Percentiles rank a stretch among this genome's conserved stretches.
phyloP scores from a whole-genome alignment of 2,329 filamentous ascomycete species.

The Onygena corvina region DNA sequence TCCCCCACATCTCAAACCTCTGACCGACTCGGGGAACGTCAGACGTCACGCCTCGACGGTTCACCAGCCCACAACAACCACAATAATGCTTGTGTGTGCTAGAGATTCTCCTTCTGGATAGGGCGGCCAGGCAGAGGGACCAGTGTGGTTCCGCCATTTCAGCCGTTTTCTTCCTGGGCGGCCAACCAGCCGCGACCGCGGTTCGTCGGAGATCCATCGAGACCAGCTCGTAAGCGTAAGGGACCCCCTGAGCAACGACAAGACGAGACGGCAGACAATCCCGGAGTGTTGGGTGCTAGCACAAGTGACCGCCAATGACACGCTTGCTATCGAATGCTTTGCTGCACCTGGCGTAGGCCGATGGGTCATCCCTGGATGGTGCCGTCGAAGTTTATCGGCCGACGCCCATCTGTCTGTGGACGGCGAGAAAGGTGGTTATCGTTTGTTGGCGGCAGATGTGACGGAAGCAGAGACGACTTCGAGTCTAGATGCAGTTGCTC shows the following conservation, averaged over 20 bases:
- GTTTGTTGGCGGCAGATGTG: background rate
- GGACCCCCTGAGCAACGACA: background rate
- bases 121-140: background rate
- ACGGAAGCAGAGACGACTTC: background rate
- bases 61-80: background rate
- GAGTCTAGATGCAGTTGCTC: no score
- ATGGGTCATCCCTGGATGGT: background rate
- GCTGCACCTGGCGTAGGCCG: constrained; percentile 2
- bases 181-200: background rate
- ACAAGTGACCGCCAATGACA: background rate
- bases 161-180: background rate
- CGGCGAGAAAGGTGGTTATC: background rate
- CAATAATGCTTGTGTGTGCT: background rate
- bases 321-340: background rate
- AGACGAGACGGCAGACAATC: constrained; percentile 4
- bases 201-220: background rate
- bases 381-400: constrained; percentile 5
- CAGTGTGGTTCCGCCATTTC: background rate
- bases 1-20: no score
- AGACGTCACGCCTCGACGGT: background rate
- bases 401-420: background rate
- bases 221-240: no score
- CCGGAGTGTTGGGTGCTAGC: constrained; percentile 1
- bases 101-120: background rate
- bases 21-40: no score